phyloP scores from a whole-genome alignment of 139 green algal species.

The Micractinium sp. region DNA sequence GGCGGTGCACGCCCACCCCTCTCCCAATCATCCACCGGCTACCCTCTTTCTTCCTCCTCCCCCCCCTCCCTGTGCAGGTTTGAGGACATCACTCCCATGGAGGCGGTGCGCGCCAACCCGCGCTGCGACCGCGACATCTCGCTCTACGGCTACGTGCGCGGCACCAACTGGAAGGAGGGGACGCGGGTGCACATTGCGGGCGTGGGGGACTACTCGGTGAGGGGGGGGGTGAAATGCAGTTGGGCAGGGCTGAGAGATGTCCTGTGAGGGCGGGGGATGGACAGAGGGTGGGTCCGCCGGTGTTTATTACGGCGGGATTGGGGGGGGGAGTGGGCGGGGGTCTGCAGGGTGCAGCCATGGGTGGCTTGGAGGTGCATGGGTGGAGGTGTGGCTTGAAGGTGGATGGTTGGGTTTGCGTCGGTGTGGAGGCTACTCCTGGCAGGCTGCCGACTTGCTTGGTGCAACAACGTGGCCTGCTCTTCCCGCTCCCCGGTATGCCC shows the following conservation, averaged over 20 bases:
- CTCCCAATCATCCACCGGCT: background rate
- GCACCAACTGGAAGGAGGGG: slow-evolving; percentile 78
- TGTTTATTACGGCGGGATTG: too few species aligned
- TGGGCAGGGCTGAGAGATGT: background rate
- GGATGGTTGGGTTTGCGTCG: too few species aligned
- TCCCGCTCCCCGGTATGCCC: too few species aligned
- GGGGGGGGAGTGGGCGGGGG: too few species aligned
- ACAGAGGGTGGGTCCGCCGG: too few species aligned
- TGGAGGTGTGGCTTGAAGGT: too few species aligned
- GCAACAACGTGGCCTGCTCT: too few species aligned
- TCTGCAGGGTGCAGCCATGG: too few species aligned
- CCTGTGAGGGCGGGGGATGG: background rate
- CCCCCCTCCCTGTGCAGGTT: slow-evolving; percentile 16
- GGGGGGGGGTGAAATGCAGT: background rate
- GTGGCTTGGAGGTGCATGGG: too few species aligned
- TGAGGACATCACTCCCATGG: slow-evolving; percentile 90
- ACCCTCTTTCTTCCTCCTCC: background rate
- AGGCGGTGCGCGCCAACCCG: slow-evolving; percentile 73
- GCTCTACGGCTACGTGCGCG: slow-evolving; percentile 95
- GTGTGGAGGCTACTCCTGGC: too few species aligned
- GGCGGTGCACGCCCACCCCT: background rate
- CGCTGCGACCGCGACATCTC: slow-evolving; percentile 88
- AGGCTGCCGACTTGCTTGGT: too few species aligned
- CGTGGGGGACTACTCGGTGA: slow-evolving; percentile 87
- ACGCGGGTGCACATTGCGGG: slow-evolving; percentile 88